Evolutionary conservation across 345 rosid species (phyloP), one percentile per base, ranked within the genome.

Genomic region (Eucalyptus dawsonii): DNA sequence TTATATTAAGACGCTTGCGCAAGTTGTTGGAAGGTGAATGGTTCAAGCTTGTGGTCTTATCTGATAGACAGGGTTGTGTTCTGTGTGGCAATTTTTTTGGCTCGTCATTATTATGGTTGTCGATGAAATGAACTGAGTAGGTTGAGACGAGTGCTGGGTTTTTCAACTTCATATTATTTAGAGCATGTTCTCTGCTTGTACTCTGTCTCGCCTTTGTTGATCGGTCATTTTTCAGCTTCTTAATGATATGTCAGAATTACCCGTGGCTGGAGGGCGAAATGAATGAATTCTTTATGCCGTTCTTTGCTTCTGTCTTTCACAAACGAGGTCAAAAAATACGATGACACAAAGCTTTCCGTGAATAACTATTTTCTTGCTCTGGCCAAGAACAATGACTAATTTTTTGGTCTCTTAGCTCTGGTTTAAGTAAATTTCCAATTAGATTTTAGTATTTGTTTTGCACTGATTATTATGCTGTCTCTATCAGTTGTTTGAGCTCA

Each of bases 1-100:
- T 80, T 97, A 97, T 62, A 95, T 98, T 93, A 97, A 96, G 92
- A 95, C 93, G 90, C 95, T 97, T 11, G 96, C 99, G 25, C 88
- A 67, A 91, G 88, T 96, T 76, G 92, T 96, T 27, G 99, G 97
- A 92, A 97, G 99, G 99, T 95, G 89, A 88, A 12, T 14, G 8
- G 12, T 11, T 34, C 50, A 6, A 37, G 53, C 58, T 42, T 49
- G 53, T 50, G 53, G 53, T 15, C 53, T 50, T 50, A 50, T 50
- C 21, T 50, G 53, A 50, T 50, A 47, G 50, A 44, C 19, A 50
- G 53, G 53, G 53, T 50, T 50, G 19, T 15, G 53, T 50, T 50
- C 19, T 50, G 53, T 50, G 53, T 50, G 53, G 53, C 19, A 50
- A 50, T 50, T 50, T 50, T 50, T 50, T 50, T 50, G 7, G 53